Evolutionary conservation across 1,284 basidiomycete species (phyloP).

Genomic region (Rhodotorula sp.): DNA sequence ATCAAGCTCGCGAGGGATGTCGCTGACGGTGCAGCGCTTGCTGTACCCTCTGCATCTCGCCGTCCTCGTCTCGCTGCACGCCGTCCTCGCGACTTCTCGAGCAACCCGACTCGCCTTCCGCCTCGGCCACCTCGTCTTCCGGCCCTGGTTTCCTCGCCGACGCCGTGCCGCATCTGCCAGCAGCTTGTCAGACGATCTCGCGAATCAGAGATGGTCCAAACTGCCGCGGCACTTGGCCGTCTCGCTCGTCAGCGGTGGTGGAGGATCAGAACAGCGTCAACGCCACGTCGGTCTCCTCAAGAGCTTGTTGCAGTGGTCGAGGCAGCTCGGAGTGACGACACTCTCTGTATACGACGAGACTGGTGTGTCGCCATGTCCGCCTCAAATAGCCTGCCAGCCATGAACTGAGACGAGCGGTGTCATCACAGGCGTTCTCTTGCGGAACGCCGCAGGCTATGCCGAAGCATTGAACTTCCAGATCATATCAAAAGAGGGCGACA

Average conservation of each 20-base stretch:
- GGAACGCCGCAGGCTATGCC: not conserved
- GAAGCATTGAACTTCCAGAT: not conserved
- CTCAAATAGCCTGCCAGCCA: not conserved
- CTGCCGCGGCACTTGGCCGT: slow-evolving; percentile 36
- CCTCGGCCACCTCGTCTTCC: slow-evolving; percentile 8
- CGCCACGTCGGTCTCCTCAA: slow-evolving; percentile 7
- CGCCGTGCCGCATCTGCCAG: not conserved
- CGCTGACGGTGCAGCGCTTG: not conserved
- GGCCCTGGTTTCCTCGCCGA: not conserved
- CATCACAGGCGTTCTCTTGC: not conserved
- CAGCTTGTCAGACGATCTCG: not conserved
- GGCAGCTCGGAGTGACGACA: slow-evolving; percentile 20
- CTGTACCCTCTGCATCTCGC: slow-evolving; percentile 29
- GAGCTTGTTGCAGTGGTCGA: slow-evolving; percentile 29
- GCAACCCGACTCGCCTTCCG: slow-evolving; percentile 24
- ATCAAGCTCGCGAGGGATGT: not conserved
- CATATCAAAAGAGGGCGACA: not conserved
- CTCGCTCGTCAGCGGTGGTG: slow-evolving; percentile 27
- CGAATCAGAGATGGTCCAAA: slow-evolving; percentile 24
- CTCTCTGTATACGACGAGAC: slow-evolving; percentile 40
- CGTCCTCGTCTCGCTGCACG: slow-evolving; percentile 37
- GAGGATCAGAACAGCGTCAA: not conserved
- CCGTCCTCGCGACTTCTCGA: slow-evolving; percentile 31
- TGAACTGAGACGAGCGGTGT: not conserved
- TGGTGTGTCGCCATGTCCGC: slow-evolving; percentile 2